phyloP scores from a whole-genome alignment of 352 stramenopile species.

The Phytophthora kernoviae region DNA sequence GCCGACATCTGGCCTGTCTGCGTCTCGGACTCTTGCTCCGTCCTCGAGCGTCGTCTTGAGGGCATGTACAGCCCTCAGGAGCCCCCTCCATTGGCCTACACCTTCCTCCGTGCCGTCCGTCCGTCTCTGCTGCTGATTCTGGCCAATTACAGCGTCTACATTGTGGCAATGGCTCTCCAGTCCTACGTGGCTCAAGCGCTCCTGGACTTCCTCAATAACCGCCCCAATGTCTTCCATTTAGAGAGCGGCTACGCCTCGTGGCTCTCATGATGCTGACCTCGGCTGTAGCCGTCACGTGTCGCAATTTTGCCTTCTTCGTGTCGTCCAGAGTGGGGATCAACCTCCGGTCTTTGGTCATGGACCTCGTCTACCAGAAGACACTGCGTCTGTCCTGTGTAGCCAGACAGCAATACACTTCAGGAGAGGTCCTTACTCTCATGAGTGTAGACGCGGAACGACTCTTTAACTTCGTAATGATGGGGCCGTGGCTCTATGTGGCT shows the following conservation, averaged over 20 bases:
- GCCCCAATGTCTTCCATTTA: slow-evolving; percentile 23
- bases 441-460: slow-evolving; percentile 37
- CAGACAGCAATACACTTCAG: slow-evolving; percentile 30
- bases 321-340: slow-evolving; percentile 32
- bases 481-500: slow-evolving; percentile 26
- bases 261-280: slow-evolving; percentile 16
- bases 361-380: slow-evolving; percentile 42
- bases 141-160: slow-evolving; percentile 29
- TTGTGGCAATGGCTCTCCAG: slow-evolving; percentile 31
- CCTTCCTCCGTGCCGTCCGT: slow-evolving; percentile 27
- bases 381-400: slow-evolving; percentile 60
- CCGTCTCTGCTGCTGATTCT: slow-evolving; percentile 18
- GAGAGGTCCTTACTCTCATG: slow-evolving; percentile 39
- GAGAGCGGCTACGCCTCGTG: slow-evolving; percentile 27
- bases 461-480: slow-evolving; percentile 29
- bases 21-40: slow-evolving; percentile 17
- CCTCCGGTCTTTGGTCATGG: slow-evolving; percentile 37
- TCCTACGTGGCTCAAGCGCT: slow-evolving; percentile 26
- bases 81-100: slow-evolving; percentile 12
- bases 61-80: slow-evolving; percentile 18
- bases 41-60: slow-evolving; percentile 12
- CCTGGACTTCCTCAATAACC: slow-evolving; percentile 24
- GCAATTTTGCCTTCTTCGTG: slow-evolving; percentile 39
- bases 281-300: slow-evolving; percentile 23
- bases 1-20: slow-evolving; percentile 37